Evolutionary conservation across 2,329 filamentous ascomycete species (phyloP), one percentile per base, ranked within the genome.

Genomic region (Trichoderma lentiforme): DNA sequence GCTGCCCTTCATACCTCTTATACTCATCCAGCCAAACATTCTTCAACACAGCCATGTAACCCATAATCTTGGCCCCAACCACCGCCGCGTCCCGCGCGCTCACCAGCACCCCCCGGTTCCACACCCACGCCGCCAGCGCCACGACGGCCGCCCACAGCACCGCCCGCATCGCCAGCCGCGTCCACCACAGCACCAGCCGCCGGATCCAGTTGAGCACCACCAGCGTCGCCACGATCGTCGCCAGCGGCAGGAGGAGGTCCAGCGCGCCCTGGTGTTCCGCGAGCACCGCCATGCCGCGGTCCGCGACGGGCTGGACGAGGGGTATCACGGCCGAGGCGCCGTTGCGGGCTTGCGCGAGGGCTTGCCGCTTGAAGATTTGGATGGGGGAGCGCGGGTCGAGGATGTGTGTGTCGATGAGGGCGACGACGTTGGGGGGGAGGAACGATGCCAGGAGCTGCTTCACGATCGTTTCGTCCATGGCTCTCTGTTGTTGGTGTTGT

Each of bases 181-280:
- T 88, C 89, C 93, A 94, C 84, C 91, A 97, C 78, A 94, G 83
- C 72, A 97, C 85, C 24, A 93, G 83, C 73, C 93, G 88, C 73
- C 90, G 89, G 21, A 94, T 83, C 83, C 92, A 91, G 79, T 91
- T 87, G 74, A 96, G 84, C 71, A 95, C 79, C 78, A 94, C 84
- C 66, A 95, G 81, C 70, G 90, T 82, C 34, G 90, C 75, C 58
- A 91, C 81, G 70, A 82, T 73, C 15, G 81, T 73, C 32, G 80
- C 75, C 43, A 81, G 76, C 61, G 81, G 78, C 14, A 81, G 75
- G 64, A 81, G 72, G 67, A 80, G 71, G 67, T 79, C 78, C 72
- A 79, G 75, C 57, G 78, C 73, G 57, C 78, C 79, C 75, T 81
- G 79, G 77, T 82, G 80, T 26, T 79, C 79, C 47, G 77, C 75